Evolutionary conservation across 495 filamentous ascomycete species (phyloP).

Genomic region (Amphirosellinia nigrospora): DNA sequence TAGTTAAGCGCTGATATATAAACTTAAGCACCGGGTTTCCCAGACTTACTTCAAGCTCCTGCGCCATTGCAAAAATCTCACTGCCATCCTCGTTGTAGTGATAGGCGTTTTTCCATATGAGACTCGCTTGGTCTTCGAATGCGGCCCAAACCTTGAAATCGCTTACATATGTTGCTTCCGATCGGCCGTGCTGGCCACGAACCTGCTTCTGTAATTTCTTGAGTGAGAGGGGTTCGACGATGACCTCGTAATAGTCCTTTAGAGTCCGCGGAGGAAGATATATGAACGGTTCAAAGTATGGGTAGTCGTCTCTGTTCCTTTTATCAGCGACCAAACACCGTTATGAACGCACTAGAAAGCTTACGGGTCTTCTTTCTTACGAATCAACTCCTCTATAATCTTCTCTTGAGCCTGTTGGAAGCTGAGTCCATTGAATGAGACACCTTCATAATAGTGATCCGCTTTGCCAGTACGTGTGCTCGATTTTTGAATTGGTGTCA

Average conservation of each 20-base stretch:
- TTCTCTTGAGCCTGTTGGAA: constrained; percentile 85
- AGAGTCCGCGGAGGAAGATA: constrained; percentile 67
- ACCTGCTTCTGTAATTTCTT: constrained; percentile 73
- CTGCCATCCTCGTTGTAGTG: constrained; percentile 90
- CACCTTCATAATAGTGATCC: constrained; percentile 59
- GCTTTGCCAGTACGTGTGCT: constrained; percentile 40
- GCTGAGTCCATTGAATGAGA: constrained; percentile 64
- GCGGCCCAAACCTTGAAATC: constrained; percentile 78
- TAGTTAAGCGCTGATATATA: constrained; percentile 26
- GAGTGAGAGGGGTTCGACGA: constrained; percentile 74
- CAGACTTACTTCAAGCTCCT: constrained; percentile 71
- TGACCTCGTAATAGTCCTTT: constrained; percentile 79
- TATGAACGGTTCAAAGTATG: constrained; percentile 67
- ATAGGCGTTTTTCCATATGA: constrained; percentile 85
- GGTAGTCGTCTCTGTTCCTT: constrained; percentile 51
- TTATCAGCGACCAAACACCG: constrained; percentile 23
- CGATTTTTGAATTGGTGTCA: constrained; percentile 34
- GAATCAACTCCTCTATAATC: constrained; percentile 71
- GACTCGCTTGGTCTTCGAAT: constrained; percentile 77
- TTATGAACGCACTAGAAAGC: constrained; percentile 31
- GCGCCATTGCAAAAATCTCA: constrained; percentile 72
- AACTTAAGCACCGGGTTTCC: neutral
- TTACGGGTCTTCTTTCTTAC: constrained; percentile 66
- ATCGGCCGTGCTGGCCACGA: constrained; percentile 68
- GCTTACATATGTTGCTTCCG: constrained; percentile 66